Conservation (phyloP, 805 yeast species). For the Spathaspora arborariae region DNA sequence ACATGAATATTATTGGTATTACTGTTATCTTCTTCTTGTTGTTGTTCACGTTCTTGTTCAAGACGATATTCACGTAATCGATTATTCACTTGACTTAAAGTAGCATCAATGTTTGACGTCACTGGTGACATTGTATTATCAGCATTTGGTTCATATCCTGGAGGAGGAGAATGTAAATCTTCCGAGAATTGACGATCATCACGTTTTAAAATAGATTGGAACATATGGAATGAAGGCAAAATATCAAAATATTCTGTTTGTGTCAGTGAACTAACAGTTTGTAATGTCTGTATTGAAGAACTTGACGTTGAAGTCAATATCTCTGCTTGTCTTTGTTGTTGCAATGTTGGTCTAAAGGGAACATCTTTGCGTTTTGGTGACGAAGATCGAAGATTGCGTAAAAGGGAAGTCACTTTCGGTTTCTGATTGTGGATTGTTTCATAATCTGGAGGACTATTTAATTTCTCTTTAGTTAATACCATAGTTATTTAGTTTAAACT, state of each 20-base stretch:
- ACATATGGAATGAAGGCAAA: conserved; percentile 68
- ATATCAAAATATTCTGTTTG: conserved; percentile 49
- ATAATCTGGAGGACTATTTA: not conserved
- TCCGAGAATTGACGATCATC: conserved; percentile 38
- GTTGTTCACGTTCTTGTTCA: conserved; percentile 7
- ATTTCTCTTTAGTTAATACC: not conserved
- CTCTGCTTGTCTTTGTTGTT: conserved; percentile 35
- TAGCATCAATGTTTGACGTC: conserved; percentile 5
- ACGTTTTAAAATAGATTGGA: conserved; percentile 47
- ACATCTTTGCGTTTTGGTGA: conserved; percentile 13
- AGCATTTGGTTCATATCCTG: conserved; percentile 31
- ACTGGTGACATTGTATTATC: conserved; percentile 9
- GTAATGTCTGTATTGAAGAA: conserved; percentile 19
- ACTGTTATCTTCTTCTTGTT: conserved; percentile 7
- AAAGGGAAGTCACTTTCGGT: not conserved
- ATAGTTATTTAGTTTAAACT: not conserved
- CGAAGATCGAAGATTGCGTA: conserved; percentile 8
- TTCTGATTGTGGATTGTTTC: not conserved
- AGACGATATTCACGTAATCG: conserved; percentile 11
- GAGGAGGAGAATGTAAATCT: conserved; percentile 28
- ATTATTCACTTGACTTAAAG: conserved; percentile 6
- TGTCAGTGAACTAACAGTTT: not conserved
- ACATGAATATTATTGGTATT: conserved; percentile 7
- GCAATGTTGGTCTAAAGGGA: conserved; percentile 33
- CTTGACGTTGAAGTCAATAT: conserved; percentile 19